Evolutionary conservation across 2,329 filamentous ascomycete species (phyloP).

Genomic region (Aspergillus awamori): DNA sequence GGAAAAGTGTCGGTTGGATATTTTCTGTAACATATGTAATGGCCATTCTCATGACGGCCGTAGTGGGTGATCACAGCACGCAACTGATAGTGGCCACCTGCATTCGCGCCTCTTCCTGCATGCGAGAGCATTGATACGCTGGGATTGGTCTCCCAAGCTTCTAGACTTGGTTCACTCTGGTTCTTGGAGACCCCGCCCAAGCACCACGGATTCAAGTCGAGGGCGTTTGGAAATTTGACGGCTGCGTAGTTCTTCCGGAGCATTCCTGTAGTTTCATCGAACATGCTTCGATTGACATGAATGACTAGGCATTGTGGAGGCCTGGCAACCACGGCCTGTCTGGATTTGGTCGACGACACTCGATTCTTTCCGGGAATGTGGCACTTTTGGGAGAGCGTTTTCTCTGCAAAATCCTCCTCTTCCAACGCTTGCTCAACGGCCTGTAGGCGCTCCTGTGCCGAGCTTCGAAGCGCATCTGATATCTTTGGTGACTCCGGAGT

Average conservation of each 20-base stretch:
- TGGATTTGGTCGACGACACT: conserved; percentile 79
- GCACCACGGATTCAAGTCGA: conserved; percentile 85
- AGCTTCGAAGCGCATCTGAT: conserved; percentile 43
- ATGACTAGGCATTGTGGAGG: conserved; percentile 79
- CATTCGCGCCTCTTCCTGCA: conserved; percentile 55
- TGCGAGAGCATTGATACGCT: conserved; percentile 72
- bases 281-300: conserved; percentile 90
- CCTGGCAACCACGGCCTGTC: conserved; percentile 82
- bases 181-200: conserved; percentile 59
- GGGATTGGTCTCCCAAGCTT: conserved; percentile 73
- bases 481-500: conserved; percentile 29
- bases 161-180: conserved; percentile 48
- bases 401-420: conserved; percentile 77
- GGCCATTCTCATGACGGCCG: conserved; percentile 89
- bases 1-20: conserved; percentile 54
- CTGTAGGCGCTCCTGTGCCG: conserved; percentile 59
- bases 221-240: conserved; percentile 71
- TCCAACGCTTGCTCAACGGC: conserved; percentile 72
- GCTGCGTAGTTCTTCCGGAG: conserved; percentile 81
- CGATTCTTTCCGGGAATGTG: conserved; percentile 68
- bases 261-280: conserved; percentile 78
- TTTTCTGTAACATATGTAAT: conserved; percentile 89
- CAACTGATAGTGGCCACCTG: conserved; percentile 66
- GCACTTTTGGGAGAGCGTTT: conserved; percentile 64
- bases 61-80: conserved; percentile 86